These are phyloP conservation scores for Syzygium syzygioides DNA, from an alignment of 441 rosid genomes.

Conservation along the genomic window DNA sequence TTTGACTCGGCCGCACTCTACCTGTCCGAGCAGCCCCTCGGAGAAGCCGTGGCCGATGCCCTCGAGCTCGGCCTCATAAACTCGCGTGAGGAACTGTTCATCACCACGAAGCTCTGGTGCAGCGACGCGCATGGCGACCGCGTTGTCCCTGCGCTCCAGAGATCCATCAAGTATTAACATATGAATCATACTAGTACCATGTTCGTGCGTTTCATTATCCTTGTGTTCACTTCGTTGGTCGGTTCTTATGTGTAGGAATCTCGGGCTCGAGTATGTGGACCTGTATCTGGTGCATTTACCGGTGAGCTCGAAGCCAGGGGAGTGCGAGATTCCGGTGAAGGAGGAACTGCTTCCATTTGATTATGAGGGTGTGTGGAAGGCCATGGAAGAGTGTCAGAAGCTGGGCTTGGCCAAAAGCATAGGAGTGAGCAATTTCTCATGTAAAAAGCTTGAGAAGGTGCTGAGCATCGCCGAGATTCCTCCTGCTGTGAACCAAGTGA, in stretches of 20 bases:
- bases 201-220: neutral
- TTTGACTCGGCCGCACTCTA: slow-evolving; percentile 42
- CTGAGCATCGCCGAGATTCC: slow-evolving; percentile 24
- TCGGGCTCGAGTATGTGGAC: slow-evolving; percentile 13
- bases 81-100: slow-evolving; percentile 44
- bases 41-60: slow-evolving; percentile 36
- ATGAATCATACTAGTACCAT: neutral
- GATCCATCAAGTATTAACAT: slow-evolving; percentile 23
- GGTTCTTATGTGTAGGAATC: slow-evolving; percentile 5
- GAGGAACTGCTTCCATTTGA: slow-evolving; percentile 13
- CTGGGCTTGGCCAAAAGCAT: slow-evolving; percentile 19
- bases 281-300: slow-evolving; percentile 21
- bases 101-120: slow-evolving; percentile 46
- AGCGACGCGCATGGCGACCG: slow-evolving; percentile 24
- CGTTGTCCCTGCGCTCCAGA: slow-evolving; percentile 31
- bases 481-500: slow-evolving; percentile 31
- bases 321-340: neutral
- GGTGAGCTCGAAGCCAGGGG: slow-evolving; percentile 3
- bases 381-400: slow-evolving; percentile 20
- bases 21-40: slow-evolving; percentile 27
- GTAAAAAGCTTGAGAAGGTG: slow-evolving; percentile 22
- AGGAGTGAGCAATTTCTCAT: slow-evolving; percentile 29
- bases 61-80: slow-evolving; percentile 22
- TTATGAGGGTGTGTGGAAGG: slow-evolving; percentile 17
- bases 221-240: neutral